Conservation (phyloP, 2,329 filamentous ascomycete species). For the Pseudovirgaria hyperparasitica region DNA sequence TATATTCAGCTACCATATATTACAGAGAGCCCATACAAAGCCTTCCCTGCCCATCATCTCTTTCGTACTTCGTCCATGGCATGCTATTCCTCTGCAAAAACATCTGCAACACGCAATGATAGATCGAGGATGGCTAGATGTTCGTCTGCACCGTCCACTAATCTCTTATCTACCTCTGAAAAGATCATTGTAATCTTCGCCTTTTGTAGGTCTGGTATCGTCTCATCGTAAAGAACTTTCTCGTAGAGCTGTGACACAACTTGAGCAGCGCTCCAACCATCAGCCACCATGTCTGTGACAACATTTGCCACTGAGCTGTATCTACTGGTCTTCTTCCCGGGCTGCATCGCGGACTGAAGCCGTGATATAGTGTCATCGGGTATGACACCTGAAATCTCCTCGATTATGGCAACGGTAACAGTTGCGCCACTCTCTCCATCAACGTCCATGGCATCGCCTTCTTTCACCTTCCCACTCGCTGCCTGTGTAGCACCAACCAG, state of each 20-base stretch:
- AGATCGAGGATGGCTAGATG: constrained; percentile 84
- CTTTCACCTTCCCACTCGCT: constrained; percentile 17
- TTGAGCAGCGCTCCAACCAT: constrained; percentile 93
- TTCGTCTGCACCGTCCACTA: constrained; percentile 92
- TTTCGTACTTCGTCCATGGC: neutral
- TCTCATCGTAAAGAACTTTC: constrained; percentile 69
- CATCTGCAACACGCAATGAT: constrained; percentile 64
- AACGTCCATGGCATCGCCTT: constrained; percentile 38
- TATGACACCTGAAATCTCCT: constrained; percentile 94
- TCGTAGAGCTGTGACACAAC: constrained; percentile 79
- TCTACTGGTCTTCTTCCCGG: constrained; percentile 39
- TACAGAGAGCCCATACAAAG: too few species aligned
- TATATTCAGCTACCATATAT: too few species aligned
- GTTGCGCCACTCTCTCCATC: constrained; percentile 16
- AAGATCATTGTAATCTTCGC: constrained; percentile 82
- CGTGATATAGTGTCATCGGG: constrained; percentile 59
- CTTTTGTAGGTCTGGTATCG: constrained; percentile 73
- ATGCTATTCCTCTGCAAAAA: constrained; percentile 40
- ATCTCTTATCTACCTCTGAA: constrained; percentile 84
- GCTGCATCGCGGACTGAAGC: constrained; percentile 65
- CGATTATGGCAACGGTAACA: constrained; percentile 46
- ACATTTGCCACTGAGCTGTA: constrained; percentile 67
- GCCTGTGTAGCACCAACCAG: constrained; percentile 54
- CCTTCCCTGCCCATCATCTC: too few species aligned
- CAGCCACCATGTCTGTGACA: constrained; percentile 83